Evolutionary conservation across 1,139 yeast genomes (phyloP).

Genomic region (Kodamaea ohmeri): DNA sequence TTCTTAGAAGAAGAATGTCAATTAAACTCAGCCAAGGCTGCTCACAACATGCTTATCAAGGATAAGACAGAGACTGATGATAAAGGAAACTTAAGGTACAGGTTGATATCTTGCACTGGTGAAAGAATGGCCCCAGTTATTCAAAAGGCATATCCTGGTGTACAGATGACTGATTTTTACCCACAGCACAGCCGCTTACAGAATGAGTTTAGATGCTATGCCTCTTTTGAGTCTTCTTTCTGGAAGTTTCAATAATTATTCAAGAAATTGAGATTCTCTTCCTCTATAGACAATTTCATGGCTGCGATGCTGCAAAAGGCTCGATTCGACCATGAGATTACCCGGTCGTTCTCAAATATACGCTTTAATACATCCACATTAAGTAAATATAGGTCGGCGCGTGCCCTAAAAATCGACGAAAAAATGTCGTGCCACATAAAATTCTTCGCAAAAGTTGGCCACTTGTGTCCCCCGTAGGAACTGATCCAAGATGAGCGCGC

Average conservation of each 20-base stretch:
- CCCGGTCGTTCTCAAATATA: conserved; percentile 11
- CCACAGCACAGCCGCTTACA: conserved; percentile 86
- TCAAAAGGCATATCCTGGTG: conserved; percentile 59
- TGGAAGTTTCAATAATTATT: conserved; percentile 31
- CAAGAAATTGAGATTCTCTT: too few species aligned
- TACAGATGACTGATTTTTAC: conserved; percentile 58
- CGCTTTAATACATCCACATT: background rate
- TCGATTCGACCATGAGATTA: conserved; percentile 3
- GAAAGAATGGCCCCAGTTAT: conserved; percentile 76
- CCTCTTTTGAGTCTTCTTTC: conserved; percentile 56
- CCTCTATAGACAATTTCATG: background rate
- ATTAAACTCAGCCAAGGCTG: conserved; percentile 67
- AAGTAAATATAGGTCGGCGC: too few species aligned
- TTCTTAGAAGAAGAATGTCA: conserved; percentile 82
- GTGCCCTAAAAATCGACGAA: conserved; percentile 4
- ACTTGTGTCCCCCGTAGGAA: conserved; percentile 3
- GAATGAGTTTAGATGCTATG: conserved; percentile 85
- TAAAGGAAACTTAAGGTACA: conserved; percentile 44
- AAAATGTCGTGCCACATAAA: conserved; percentile 3
- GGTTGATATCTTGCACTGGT: conserved; percentile 76
- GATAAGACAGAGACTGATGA: conserved; percentile 37
- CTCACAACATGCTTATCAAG: conserved; percentile 52
- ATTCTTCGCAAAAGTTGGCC: background rate
- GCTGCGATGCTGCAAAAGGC: conserved; percentile 2
- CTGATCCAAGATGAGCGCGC: conserved; percentile 2